Evolutionary conservation across 2,329 filamentous ascomycete species (phyloP), one percentile per base, ranked within the genome.

Genomic region (Microdochium nivale): DNA sequence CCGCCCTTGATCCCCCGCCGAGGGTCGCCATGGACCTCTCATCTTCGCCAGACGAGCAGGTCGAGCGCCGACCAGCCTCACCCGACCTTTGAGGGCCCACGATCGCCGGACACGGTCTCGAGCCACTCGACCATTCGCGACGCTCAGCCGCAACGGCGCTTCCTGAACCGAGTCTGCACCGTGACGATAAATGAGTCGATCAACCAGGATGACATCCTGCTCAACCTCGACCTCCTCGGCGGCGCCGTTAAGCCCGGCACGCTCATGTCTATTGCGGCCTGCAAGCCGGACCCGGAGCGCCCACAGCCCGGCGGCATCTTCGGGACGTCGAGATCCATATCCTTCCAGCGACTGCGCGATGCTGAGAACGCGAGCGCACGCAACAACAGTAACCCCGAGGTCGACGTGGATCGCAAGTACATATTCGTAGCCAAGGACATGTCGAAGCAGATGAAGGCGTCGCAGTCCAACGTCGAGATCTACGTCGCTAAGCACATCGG

Each of bases 401-500:
- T 59, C 44, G 66, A 71, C 51, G 51, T 60, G 21, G 64, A 64
- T 43, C 70, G 67, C 51, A 74, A 79, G 48, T 90, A 88, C 67
- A 74, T 89, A 51, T 90, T 89, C 62, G 74, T 87, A 49, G 85
- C 81, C 54, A 87, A 86, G 67, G 84, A 86, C 51, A 81, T 88
- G 70, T 72, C 83, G 8, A 81, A 78, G 59, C 86, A 90, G 53
- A 73, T 85, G 62, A 87, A 83, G 66, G 63, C 71, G 14, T 79
- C 83, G 24, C 77, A 86, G 55, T 79, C 83, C 3, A 79, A 75
- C 32, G 71, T 88, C 52, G 84, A 91, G 61, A 75, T 91, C 2
- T 89, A 87, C 30, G 80, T 95, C 53, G 81, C 86, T 9, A 88
- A 84, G 60, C 83, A 84, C 54, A 84, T 95, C 50, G 89, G 88